Evolutionary conservation across 2,329 filamentous ascomycete genomes (phyloP), one percentile per base, ranked within the genome.

Genomic region (Bipolaris victoriae): DNA sequence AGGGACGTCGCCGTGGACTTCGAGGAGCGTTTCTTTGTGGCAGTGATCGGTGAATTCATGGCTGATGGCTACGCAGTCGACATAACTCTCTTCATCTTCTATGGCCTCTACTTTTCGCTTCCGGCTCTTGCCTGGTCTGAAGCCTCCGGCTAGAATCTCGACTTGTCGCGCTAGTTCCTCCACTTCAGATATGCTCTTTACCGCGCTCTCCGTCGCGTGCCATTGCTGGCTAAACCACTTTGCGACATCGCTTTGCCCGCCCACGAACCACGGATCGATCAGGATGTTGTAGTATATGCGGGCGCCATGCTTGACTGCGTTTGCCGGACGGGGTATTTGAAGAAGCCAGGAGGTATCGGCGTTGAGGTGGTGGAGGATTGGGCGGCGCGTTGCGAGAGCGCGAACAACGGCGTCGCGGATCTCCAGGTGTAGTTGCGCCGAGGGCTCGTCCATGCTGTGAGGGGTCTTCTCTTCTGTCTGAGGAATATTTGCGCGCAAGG

Each of bases 11-110:
- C 65, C 62, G 5, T 83, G 77, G 3, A 89, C 72, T 63, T 88
- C 81, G 41, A 82, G 70, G 24, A 90, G 75, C 13, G 87, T 90
- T 2, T 83, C 79, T 58, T 83, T 79, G 66, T 90, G 86, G 71
- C 86, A 89, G 68, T 89, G 88, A 66, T 90, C 87, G 1, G 87
- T 89, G 63, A 89, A 90, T 69, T 89, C 87, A 67, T 90, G 87
- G 15, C 81, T 85, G 31, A 89, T 79, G 26, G 80, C 79, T 2
- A 89, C 84, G 2, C 77, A 82, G 68, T 90, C 87, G 29, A 89
- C 82, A 43, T 79, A 78, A 36, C 66, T 69, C 52, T 68, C 63
- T n/a, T 58, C 53, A 1, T 72, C 67, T 0, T 54, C 67, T 0
- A 55, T 62, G 1, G 35, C 56, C 4, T 49, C 57, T 3, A 66